phyloP scores from a whole-genome alignment of 768 basidiomycete species.

The Aureoboletus auriporus region DNA sequence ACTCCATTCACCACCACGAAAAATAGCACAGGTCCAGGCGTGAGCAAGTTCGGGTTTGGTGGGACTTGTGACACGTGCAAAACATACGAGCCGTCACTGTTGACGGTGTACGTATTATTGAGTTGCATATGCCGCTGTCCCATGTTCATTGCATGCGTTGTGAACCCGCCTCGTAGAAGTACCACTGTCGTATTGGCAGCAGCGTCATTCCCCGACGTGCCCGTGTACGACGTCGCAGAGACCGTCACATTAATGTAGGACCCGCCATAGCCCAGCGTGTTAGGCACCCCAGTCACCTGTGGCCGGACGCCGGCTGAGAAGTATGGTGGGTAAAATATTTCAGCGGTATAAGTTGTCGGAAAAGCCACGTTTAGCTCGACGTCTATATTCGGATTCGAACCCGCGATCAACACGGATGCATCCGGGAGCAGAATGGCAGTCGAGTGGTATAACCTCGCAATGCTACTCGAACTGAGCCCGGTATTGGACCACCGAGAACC shows the following conservation, averaged over 20 bases:
- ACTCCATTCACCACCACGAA: conserved; percentile 84
- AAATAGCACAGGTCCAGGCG: conserved; percentile 83
- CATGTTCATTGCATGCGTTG: conserved; percentile 87
- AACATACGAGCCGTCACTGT: conserved; percentile 69
- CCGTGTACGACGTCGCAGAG: conserved; percentile 60
- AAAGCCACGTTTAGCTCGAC: conserved; percentile 58
- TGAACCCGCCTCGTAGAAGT: conserved; percentile 80
- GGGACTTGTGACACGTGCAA: conserved; percentile 81
- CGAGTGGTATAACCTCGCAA: conserved; percentile 89
- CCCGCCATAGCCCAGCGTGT: conserved; percentile 82
- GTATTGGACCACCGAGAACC: conserved; percentile 74
- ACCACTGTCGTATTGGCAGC: conserved; percentile 73
- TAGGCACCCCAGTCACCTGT: conserved; percentile 61
- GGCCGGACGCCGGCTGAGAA: conserved; percentile 71
- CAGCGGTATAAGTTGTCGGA: conserved; percentile 78
- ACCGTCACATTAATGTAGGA: conserved; percentile 71
- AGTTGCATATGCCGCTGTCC: conserved; percentile 79
- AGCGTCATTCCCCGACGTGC: conserved; percentile 54
- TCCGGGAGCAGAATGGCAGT: conserved; percentile 86
- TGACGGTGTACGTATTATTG: conserved; percentile 80
- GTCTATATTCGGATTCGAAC: conserved; percentile 92
- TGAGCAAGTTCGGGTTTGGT: conserved; percentile 80
- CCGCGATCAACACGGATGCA: conserved; percentile 82
- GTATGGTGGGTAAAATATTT: conserved; percentile 91
- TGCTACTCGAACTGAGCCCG: conserved; percentile 55